phyloP scores from a whole-genome alignment of 495 filamentous ascomycete species.

The Choiromyces venosus region DNA sequence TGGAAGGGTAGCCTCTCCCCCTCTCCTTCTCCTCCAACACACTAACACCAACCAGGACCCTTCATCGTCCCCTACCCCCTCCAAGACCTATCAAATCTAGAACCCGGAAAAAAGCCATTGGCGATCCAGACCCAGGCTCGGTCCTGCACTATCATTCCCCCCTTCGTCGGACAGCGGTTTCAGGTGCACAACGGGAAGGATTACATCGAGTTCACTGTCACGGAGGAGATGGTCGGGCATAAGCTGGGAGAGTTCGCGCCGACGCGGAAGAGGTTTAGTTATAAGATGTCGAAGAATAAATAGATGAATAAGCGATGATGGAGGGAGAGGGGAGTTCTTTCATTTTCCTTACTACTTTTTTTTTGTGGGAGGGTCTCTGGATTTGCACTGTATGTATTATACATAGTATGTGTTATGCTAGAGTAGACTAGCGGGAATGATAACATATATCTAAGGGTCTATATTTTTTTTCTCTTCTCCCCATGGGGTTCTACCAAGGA shows the following conservation, averaged over 20 bases:
- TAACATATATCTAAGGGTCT: not conserved
- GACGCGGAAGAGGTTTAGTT: constrained; percentile 79
- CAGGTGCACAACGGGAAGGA: constrained; percentile 93
- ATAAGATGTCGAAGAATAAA: constrained; percentile 72
- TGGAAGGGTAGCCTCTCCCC: constrained; percentile 50
- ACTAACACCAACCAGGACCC: constrained; percentile 27
- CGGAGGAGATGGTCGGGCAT: constrained; percentile 97
- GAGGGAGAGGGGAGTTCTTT: not conserved
- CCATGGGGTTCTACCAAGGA: constrained; percentile 28
- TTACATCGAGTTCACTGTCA: constrained; percentile 81
- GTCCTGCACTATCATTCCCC: constrained; percentile 86
- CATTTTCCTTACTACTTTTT: not conserved
- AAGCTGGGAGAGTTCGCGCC: constrained; percentile 92
- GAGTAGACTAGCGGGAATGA: not conserved
- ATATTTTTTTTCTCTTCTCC: too few species aligned
- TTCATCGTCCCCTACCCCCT: constrained; percentile 22
- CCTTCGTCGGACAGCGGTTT: constrained; percentile 90
- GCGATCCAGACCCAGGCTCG: constrained; percentile 87
- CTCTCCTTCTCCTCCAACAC: not conserved
- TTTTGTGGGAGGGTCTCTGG: not conserved
- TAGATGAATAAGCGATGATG: constrained; percentile 42
- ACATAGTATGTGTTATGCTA: not conserved
- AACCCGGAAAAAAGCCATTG: constrained; percentile 52
- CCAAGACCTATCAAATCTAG: not conserved
- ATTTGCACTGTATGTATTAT: not conserved